phyloP scores from a whole-genome alignment of 306 rosid genomes.

The Elaeagnus macrophylla region DNA sequence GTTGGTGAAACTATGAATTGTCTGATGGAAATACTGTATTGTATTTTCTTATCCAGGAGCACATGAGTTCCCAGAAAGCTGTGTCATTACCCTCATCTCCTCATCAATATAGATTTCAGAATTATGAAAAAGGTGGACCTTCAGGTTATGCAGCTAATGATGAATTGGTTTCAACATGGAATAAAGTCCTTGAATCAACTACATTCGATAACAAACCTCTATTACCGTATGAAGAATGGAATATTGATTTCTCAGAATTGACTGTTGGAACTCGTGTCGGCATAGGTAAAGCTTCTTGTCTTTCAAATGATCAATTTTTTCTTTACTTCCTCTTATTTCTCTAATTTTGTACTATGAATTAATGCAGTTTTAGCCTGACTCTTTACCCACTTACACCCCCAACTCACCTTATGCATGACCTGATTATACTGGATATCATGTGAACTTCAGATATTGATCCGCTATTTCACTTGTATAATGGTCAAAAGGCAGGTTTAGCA shows the following conservation, averaged over 20 bases:
- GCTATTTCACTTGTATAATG: no score
- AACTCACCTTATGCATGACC: no score
- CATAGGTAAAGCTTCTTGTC: constrained; percentile 45
- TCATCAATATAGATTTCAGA: constrained; percentile 61
- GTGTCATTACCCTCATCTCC: constrained; percentile 91
- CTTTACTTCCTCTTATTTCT: no score
- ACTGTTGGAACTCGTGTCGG: constrained; percentile 95
- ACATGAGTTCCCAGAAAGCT: constrained; percentile 72
- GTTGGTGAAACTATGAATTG: constrained; percentile 30
- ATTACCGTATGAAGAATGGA: constrained; percentile 83
- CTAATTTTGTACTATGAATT: no score
- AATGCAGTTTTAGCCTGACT: no score
- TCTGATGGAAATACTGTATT: constrained; percentile 23
- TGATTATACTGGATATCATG: no score
- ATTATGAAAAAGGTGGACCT: constrained; percentile 49
- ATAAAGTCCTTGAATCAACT: constrained; percentile 69
- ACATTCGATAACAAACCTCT: constrained; percentile 63
- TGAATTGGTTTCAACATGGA: constrained; percentile 73
- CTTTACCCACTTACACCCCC: no score
- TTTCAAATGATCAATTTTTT: no score
- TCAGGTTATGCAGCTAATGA: constrained; percentile 40
- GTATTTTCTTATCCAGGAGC: constrained; percentile 31
- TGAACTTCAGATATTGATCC: no score
- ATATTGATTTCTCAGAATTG: constrained; percentile 79
- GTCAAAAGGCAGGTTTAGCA: no score